These are phyloP conservation scores for Micromonas pusilla DNA, from an alignment of 139 green algal species.

Conservation along the genomic window DNA sequence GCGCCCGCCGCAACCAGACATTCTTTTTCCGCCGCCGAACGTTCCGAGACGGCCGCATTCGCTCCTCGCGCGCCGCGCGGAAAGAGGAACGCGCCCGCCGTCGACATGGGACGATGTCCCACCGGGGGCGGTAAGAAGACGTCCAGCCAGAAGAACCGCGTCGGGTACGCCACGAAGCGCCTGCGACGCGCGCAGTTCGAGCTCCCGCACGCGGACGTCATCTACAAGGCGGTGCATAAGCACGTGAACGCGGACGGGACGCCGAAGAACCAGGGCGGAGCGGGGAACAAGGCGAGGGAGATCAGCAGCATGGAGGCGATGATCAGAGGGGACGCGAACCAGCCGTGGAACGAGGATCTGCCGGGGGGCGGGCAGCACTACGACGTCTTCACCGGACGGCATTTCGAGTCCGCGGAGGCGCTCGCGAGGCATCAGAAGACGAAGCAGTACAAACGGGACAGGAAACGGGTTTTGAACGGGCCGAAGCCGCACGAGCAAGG, in stretches of 20 bases:
- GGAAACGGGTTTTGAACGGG: conserved; percentile 56
- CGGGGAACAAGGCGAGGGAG: neutral
- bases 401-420: neutral
- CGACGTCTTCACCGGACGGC: neutral
- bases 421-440: conserved; percentile 16
- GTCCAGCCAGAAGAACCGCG: neutral
- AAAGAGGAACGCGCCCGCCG: too few species aligned
- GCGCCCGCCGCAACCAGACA: too few species aligned
- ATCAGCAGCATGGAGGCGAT: neutral
- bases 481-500: conserved; percentile 63
- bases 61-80: too few species aligned
- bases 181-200: neutral
- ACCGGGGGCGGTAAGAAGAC: neutral
- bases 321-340: neutral
- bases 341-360: neutral
- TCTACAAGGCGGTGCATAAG: neutral
- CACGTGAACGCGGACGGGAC: neutral
- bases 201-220: neutral
- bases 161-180: neutral
- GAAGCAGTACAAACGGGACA: conserved; percentile 9
- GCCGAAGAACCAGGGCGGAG: too few species aligned
- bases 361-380: neutral
- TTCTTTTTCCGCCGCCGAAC: too few species aligned
- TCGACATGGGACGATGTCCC: neutral
- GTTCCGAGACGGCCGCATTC: too few species aligned